Evolutionary conservation across 1,284 basidiomycete genomes (phyloP).

Genomic region (Xanthoconium separans): DNA sequence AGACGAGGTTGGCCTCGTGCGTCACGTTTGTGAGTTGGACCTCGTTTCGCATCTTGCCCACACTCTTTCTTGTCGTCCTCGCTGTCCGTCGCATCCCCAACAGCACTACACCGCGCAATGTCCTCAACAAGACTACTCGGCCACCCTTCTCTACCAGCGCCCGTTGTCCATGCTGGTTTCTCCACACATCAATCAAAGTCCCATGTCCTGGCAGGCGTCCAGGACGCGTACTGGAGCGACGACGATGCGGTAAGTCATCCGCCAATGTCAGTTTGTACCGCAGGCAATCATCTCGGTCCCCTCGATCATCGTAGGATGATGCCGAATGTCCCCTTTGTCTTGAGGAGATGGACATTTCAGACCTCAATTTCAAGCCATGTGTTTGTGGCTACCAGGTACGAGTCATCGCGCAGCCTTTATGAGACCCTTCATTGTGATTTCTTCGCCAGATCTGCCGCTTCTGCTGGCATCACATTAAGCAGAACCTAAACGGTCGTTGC

Average conservation of each 20-base stretch:
- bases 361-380: constrained; percentile 99
- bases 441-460: constrained; percentile 90
- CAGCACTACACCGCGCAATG: constrained; percentile 35
- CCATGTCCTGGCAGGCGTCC: constrained; percentile 82
- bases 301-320: constrained; percentile 70
- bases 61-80: constrained; percentile 11
- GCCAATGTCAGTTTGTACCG: not conserved
- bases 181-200: constrained; percentile 76
- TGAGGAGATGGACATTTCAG: constrained; percentile 98
- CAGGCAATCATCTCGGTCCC: constrained; percentile 12
- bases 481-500: constrained; percentile 94
- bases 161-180: constrained; percentile 67
- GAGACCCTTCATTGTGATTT: constrained; percentile 12
- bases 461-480: constrained; percentile 98
- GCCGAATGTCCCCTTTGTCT: constrained; percentile 98
- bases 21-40: constrained; percentile 24
- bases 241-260: constrained; percentile 69
- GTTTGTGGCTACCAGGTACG: constrained; percentile 96
- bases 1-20: constrained; percentile 22
- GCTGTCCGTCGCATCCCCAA: constrained; percentile 8
- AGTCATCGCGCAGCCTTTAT: constrained; percentile 16
- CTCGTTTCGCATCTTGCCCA: constrained; percentile 8
- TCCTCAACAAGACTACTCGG: constrained; percentile 43
- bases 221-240: constrained; percentile 99
- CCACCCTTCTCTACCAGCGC: constrained; percentile 67